Evolutionary conservation across 2,329 filamentous ascomycete genomes (phyloP), one percentile per base, ranked within the genome.

Genomic region (Dothistroma septosporum): DNA sequence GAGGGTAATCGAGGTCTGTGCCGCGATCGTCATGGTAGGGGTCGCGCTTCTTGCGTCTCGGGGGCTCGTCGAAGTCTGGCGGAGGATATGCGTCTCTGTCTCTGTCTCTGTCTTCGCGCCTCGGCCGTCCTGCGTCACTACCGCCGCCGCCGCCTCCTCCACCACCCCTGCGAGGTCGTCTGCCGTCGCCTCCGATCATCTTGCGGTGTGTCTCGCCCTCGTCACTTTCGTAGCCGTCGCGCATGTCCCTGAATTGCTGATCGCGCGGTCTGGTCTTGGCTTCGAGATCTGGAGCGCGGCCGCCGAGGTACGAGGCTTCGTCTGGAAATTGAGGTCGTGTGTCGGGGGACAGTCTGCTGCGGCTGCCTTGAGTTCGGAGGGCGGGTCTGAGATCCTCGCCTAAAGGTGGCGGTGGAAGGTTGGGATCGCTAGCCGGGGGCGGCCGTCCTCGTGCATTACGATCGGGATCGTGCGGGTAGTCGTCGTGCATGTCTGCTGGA

Each of bases 171-270:
- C 61, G 50, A 22, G 46, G 21, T 22, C 48, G 35, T 52, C 46
- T 46, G 53, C 52, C 46, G 55, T 60, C 58, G 60, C 61, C 58
- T 64, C 62, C 56, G 61, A 64, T 32, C 53, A 55, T 61, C 61
- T 63, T 64, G 52, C 65, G 63, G 61, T 70, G 68, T 47, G 57
- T 61, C 54, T 75, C 73, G 21, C 73, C 73, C 55, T 75, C 73
- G 52, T 75, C 73, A 50, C 67, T 70, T 59, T 73, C 72, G 63
- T 75, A 75, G 16, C 72, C 73, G 63, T 75, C 70, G 46, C 73
- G 65, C 64, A 69, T 69, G 33, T 73, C 69, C 28, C 73, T 60
- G 62, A 75, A 75, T 44, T 68, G 62, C 41, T 66, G 66, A 47
- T 75, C 65, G 37, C 62, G 61, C 21, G 63, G 63, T 33, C 69